Conservation (phyloP, 192 early-diverging fungal species). For the Backusella westeae region DNA sequence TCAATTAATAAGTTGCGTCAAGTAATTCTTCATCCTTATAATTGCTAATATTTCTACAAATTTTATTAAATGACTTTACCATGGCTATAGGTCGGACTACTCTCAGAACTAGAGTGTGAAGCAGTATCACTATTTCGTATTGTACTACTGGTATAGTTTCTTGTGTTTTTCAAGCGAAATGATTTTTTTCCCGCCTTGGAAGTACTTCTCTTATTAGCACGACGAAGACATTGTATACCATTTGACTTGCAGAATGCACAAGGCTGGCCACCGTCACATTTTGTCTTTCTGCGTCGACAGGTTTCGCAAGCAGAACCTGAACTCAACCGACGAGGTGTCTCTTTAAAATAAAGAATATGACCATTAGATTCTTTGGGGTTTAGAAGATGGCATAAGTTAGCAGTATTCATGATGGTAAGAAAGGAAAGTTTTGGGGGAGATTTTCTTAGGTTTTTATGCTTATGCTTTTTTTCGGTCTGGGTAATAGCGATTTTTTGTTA, state of each 20-base stretch:
- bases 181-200: background rate
- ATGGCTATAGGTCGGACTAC: background rate
- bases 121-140: background rate
- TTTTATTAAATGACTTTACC: background rate
- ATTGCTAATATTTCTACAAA: background rate
- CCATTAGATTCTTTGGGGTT: conserved; percentile 5
- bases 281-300: conserved; percentile 37
- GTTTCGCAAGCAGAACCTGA: conserved; percentile 41
- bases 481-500: background rate
- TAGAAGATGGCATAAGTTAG: background rate
- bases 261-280: conserved; percentile 36
- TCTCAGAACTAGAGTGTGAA: background rate
- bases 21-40: background rate
- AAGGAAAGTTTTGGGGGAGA: background rate
- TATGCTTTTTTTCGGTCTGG: background rate
- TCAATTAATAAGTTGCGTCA: background rate
- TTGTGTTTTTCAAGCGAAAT: background rate
- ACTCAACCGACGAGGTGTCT: conserved; percentile 24
- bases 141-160: background rate
- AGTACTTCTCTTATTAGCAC: background rate
- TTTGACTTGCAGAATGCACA: conserved; percentile 33
- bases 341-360: background rate
- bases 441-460: background rate
- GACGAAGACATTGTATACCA: conserved; percentile 25
- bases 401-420: background rate